These are phyloP conservation scores for Mycotypha africana DNA, from an alignment of 371 early-diverging fungal genomes.

Conservation along the genomic window DNA sequence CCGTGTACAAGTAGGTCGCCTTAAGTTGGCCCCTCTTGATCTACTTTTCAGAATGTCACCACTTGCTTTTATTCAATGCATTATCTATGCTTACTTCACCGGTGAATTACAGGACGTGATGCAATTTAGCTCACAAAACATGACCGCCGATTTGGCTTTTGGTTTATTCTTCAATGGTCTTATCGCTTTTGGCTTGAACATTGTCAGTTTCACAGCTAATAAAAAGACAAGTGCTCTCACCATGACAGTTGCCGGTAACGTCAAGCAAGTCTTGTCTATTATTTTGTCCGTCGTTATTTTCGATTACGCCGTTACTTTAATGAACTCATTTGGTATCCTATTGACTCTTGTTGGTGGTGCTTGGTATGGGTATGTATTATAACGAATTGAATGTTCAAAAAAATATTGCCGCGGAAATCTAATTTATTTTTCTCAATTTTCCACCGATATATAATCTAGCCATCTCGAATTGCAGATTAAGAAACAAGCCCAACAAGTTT, in stretches of 20 bases:
- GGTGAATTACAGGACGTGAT: constrained; percentile 64
- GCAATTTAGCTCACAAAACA: constrained; percentile 41
- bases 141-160: constrained; percentile 37
- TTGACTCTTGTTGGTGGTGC: constrained; percentile 77
- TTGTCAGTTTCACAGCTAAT: constrained; percentile 80
- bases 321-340: constrained; percentile 70
- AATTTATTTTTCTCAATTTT: no score
- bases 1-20: constrained; percentile 71
- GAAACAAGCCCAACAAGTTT: no score
- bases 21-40: constrained; percentile 81
- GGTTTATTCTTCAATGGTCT: constrained; percentile 72
- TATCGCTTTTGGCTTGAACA: constrained; percentile 82
- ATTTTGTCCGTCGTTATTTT: constrained; percentile 75
- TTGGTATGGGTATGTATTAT: constrained; percentile 48
- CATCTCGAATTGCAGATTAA: no score
- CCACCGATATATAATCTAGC: no score
- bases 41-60: constrained; percentile 77
- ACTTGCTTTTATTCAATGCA: constrained; percentile 71
- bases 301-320: constrained; percentile 55
- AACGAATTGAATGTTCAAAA: no score
- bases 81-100: constrained; percentile 56
- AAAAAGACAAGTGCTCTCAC: constrained; percentile 80
- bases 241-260: constrained; percentile 86
- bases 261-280: constrained; percentile 84
- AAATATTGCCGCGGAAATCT: no score